These are phyloP conservation scores for Lichina pygmaea DNA, from an alignment of 495 filamentous ascomycete species.

Conservation along the genomic window DNA sequence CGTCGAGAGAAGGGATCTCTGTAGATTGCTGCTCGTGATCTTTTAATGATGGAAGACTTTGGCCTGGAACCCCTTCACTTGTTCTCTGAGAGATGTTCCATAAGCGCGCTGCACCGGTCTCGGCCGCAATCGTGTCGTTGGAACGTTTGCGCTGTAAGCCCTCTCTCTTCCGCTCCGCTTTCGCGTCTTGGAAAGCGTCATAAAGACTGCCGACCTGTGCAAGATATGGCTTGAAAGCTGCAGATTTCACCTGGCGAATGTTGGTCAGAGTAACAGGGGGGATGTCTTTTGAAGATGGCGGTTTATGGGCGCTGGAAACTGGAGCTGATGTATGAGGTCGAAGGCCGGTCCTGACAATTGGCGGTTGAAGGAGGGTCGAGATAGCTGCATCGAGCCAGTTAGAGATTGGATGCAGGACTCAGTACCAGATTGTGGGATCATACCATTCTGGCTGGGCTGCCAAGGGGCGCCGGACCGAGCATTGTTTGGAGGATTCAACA, in stretches of 20 bases:
- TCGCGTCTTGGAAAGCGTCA: constrained; percentile 8
- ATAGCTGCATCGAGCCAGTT: constrained; percentile 31
- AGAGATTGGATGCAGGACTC: not conserved
- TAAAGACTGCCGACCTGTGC: constrained; percentile 11
- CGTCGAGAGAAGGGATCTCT: too few relatives aligned
- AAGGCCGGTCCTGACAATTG: constrained; percentile 69
- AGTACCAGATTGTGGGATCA: constrained; percentile 2
- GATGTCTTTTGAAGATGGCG: constrained; percentile 78
- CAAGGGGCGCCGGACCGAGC: constrained; percentile 31
- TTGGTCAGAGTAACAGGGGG: constrained; percentile 83
- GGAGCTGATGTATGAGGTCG: constrained; percentile 43
- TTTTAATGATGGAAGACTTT: too few relatives aligned
- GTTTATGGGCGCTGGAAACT: constrained; percentile 38
- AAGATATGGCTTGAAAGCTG: constrained; percentile 62
- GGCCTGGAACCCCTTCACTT: too few relatives aligned
- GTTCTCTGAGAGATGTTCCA: too few relatives aligned
- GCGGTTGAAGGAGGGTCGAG: constrained; percentile 72
- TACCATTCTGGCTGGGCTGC: constrained; percentile 63
- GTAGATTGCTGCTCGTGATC: too few relatives aligned
- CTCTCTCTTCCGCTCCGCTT: constrained; percentile 3
- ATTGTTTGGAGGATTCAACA: constrained; percentile 34
- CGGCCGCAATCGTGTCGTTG: too few relatives aligned
- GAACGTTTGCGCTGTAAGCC: too few relatives aligned
- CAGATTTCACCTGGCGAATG: constrained; percentile 53
- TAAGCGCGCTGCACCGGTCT: too few relatives aligned